These are phyloP conservation scores for Verticillium nubilum DNA, from an alignment of 2,329 filamentous ascomycete genomes.

Conservation along the genomic window DNA sequence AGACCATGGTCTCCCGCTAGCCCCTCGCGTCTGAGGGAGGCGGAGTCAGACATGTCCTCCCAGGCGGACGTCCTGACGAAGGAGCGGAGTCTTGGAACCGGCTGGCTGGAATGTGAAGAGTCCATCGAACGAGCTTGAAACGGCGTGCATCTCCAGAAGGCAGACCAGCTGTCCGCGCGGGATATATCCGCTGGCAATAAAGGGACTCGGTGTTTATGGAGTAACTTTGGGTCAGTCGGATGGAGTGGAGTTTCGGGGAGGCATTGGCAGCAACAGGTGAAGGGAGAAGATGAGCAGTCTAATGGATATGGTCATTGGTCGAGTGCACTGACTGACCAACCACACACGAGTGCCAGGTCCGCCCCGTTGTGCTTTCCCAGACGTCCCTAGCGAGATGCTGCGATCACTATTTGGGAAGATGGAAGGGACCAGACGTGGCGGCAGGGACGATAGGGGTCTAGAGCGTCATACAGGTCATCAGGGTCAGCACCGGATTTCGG, in stretches of 20 bases:
- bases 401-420: neutral
- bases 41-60: neutral
- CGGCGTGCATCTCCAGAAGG: neutral
- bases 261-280: neutral
- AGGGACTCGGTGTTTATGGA: neutral
- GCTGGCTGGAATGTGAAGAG: neutral
- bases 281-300: too few relatives aligned
- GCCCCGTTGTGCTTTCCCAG: too few relatives aligned
- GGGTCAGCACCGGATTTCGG: neutral
- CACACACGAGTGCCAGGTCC: too few relatives aligned
- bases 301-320: too few relatives aligned
- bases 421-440: neutral
- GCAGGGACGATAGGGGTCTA: neutral
- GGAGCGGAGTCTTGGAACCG: neutral
- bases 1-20: neutral
- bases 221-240: neutral
- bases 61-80: neutral
- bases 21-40: slow-evolving; percentile 1
- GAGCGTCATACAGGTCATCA: neutral
- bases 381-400: too few relatives aligned
- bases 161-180: neutral
- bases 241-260: neutral
- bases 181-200: neutral
- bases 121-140: neutral
- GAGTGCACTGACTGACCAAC: too few relatives aligned